These are phyloP conservation scores for Patellifolia procumbens DNA, from an alignment of 179 eudicot species.

Conservation along the genomic window DNA sequence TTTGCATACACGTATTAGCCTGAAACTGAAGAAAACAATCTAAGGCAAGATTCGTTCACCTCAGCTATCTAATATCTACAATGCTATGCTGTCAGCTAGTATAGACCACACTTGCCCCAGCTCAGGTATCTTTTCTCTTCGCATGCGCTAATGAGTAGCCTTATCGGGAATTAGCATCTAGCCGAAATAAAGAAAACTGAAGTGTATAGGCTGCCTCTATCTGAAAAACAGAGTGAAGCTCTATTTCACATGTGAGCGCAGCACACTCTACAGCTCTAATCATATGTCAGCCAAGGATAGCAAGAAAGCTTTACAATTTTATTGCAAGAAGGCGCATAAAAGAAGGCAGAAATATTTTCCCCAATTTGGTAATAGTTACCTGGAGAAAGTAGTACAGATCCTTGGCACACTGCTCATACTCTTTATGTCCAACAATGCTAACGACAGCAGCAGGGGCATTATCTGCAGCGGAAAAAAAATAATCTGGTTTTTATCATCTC, in stretches of 20 bases:
- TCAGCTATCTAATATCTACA: background rate
- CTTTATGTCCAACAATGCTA: conserved; percentile 88
- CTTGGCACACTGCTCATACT: conserved; percentile 91
- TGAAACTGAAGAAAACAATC: background rate
- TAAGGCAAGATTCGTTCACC: background rate
- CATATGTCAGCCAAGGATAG: background rate
- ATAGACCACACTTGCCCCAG: background rate
- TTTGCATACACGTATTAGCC: background rate
- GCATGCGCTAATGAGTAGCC: background rate
- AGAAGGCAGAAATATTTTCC: background rate
- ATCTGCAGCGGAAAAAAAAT: conserved; percentile 50
- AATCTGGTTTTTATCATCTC: conserved; percentile 7
- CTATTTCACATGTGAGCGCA: background rate
- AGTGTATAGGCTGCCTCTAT: background rate
- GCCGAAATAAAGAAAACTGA: background rate
- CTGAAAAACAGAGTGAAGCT: background rate
- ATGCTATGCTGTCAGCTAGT: background rate
- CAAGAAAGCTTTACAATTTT: background rate
- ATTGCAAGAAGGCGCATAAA: background rate
- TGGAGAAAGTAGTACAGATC: conserved; percentile 95
- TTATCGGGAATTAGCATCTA: background rate
- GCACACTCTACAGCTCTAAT: background rate
- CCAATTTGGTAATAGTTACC: conserved; percentile 39
- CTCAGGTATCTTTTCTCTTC: background rate
- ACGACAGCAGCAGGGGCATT: conserved; percentile 91